Base-by-base conservation (phyloP, 257 asterid species). In the Solanum bulbocastanum region DNA sequence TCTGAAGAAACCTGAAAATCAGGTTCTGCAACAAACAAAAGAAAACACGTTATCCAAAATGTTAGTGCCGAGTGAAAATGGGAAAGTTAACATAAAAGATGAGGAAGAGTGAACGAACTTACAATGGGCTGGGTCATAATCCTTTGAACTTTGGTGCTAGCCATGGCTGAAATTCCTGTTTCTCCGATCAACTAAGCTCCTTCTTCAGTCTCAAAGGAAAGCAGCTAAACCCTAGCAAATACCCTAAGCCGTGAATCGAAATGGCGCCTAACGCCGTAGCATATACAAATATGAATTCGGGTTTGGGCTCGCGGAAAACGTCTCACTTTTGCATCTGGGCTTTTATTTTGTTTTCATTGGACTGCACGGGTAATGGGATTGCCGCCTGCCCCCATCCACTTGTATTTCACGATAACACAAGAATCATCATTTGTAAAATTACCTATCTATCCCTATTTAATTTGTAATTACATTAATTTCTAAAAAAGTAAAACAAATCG, bases 1-100 rank as follows among this genome's bases (percentile, higher is more conserved):
- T 93, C 82, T 74, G 94, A 62, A 93, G 95, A 89, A 92, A 93
- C 92, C 95, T 93, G 92, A 93, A 93, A 88, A 93, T 92, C 86
- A 93, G 91, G 91, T 93, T 93, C 76, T 60, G 62, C 56, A 85
- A 85, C 10, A 40, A 66, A 37, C 40, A 60, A 36, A 56, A 8
- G n/a, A 62, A 62, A 33, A 62, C 58, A 65, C 23, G 52, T 15
- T 79, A 44, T 27, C 8, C 40, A 81, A 81, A 27, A 46, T 46
- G 23, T 42, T 79, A 44, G 39, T 8, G 16, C 39, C 9, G 65
- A 44, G 83, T 78, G 84, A 25, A 78, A 42, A 78, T 2, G 39
- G 14, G 65, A 16, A 44, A 44, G 27, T 44, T 62, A 76, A 76
- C 86, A 60, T 5, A 37, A 79, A 87, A 87, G 60, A 87, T 87